These are phyloP conservation scores for Sarocladium brachiariae DNA, from an alignment of 2,329 filamentous ascomycete genomes.

Conservation along the genomic window DNA sequence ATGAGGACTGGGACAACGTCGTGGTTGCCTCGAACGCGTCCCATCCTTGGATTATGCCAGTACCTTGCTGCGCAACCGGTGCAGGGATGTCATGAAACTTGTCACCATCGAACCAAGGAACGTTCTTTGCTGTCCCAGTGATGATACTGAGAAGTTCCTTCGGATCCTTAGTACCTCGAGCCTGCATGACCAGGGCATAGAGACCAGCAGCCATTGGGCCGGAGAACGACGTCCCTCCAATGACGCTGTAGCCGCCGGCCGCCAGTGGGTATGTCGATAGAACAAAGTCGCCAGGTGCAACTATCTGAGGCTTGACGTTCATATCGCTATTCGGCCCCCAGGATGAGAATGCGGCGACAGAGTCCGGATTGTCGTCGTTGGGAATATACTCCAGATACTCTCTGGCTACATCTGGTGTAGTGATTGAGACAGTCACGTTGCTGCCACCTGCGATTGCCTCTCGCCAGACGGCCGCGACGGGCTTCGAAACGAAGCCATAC, in stretches of 20 bases:
- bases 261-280: conserved; percentile 37
- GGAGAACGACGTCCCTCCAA: conserved; percentile 41
- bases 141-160: not conserved
- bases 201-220: conserved; percentile 34
- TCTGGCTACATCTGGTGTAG: not conserved
- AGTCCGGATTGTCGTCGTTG: conserved; percentile 14
- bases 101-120: not conserved
- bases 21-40: not conserved
- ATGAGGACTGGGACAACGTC: not conserved
- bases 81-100: not conserved
- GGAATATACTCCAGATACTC: not conserved
- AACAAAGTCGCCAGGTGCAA: conserved; percentile 33
- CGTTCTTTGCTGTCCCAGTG: not conserved
- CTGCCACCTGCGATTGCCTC: not conserved
- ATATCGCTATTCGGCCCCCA: conserved; percentile 37
- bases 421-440: not conserved
- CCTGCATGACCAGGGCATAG: conserved; percentile 32
- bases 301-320: conserved; percentile 31
- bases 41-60: not conserved
- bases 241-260: conserved; percentile 30
- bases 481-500: not conserved
- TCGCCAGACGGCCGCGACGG: not conserved
- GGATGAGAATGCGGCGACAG: conserved; percentile 26
- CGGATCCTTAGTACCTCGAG: conserved; percentile 26
- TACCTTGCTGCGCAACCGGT: not conserved